Percentiles rank a stretch among this genome's conserved stretches.
These are phyloP conservation scores for Colletotrichum sp. DNA, from an alignment of 2,329 filamentous ascomycete species.

Conservation along the genomic window DNA sequence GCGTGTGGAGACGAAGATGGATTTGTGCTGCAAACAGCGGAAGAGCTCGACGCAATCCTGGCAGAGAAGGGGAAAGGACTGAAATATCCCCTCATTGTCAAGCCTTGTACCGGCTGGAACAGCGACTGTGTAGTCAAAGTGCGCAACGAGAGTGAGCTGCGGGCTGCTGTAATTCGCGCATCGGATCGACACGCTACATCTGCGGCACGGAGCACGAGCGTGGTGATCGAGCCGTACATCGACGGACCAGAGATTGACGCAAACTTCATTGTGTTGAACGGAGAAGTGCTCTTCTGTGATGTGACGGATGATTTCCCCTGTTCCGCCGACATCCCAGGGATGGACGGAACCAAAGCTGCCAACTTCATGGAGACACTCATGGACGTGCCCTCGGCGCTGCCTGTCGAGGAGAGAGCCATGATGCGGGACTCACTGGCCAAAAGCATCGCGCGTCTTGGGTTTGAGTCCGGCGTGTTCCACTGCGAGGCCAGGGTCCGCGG, in stretches of 20 bases:
- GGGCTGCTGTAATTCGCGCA: constrained; percentile 24
- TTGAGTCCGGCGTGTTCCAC: not conserved
- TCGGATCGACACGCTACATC: constrained; percentile 22
- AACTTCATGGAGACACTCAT: constrained; percentile 5
- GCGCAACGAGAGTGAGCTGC: constrained; percentile 29
- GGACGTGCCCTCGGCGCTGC: not conserved
- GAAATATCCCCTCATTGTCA: constrained; percentile 37
- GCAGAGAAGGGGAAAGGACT: not conserved
- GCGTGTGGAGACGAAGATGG: constrained; percentile 20
- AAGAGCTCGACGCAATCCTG: constrained; percentile 22
- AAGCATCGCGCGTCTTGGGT: not conserved
- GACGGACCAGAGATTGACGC: constrained; percentile 47
- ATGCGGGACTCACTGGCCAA: not conserved
- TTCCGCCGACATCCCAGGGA: not conserved
- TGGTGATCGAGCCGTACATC: constrained; percentile 43
- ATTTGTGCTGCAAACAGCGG: not conserved
- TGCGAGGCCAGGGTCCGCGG: not conserved
- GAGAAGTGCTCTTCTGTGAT: constrained; percentile 44
- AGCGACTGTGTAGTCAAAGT: constrained; percentile 37
- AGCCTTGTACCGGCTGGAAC: constrained; percentile 38
- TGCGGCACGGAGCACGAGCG: constrained; percentile 23
- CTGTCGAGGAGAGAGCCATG: not conserved
- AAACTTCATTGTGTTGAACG: constrained; percentile 43
- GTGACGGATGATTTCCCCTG: constrained; percentile 42
- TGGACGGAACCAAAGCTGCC: not conserved